Evolutionary conservation across 805 yeast species (phyloP).

Genomic region (Cyberlindnera amylophila): DNA sequence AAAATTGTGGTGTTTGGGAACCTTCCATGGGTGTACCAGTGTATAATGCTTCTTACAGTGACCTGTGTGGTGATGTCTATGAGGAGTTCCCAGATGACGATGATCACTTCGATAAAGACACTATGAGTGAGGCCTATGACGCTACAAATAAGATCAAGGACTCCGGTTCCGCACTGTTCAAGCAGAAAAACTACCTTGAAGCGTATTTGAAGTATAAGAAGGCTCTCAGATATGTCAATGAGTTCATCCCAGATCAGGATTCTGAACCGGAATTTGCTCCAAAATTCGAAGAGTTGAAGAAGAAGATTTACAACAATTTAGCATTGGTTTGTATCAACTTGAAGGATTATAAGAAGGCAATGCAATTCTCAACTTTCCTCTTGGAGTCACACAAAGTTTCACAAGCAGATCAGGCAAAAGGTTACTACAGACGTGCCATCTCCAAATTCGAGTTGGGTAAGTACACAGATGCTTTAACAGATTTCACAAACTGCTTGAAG

Average conservation of each 20-base stretch:
- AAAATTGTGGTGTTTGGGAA: constrained; percentile 62
- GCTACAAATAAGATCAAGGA: constrained; percentile 58
- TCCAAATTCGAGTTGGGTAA: constrained; percentile 42
- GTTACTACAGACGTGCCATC: constrained; percentile 52
- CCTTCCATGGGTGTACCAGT: constrained; percentile 52
- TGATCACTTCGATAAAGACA: constrained; percentile 51
- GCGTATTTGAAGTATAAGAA: constrained; percentile 64
- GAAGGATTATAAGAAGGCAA: constrained; percentile 44
- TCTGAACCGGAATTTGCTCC: constrained; percentile 47
- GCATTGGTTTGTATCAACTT: constrained; percentile 50
- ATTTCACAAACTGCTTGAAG: constrained; percentile 41
- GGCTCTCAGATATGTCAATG: constrained; percentile 65
- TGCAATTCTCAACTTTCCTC: constrained; percentile 52
- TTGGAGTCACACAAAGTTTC: constrained; percentile 44
- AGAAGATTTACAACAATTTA: constrained; percentile 45
- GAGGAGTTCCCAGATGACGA: constrained; percentile 83
- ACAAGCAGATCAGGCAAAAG: constrained; percentile 50
- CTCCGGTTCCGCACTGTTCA: constrained; percentile 60
- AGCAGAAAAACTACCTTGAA: constrained; percentile 44
- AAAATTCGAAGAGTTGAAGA: constrained; percentile 45
- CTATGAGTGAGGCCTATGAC: constrained; percentile 45
- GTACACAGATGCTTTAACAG: constrained; percentile 45
- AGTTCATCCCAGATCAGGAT: constrained; percentile 66
- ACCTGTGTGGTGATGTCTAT: constrained; percentile 63
- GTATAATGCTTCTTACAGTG: constrained; percentile 56